These are phyloP conservation scores for Sporothrix pseudoabietina DNA, from an alignment of 2,329 filamentous ascomycete species.

Conservation along the genomic window DNA sequence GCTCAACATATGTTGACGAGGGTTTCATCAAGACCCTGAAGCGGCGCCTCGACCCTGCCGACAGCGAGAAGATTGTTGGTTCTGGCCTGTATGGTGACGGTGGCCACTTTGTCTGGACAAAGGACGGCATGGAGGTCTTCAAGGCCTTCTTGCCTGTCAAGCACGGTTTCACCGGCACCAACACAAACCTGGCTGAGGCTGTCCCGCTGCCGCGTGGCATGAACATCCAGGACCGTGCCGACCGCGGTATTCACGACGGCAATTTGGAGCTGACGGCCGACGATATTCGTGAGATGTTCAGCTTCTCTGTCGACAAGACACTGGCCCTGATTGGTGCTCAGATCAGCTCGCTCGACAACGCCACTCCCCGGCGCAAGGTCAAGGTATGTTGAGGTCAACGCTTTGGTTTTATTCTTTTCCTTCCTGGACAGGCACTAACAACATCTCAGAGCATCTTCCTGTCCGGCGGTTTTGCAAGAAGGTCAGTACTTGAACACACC, in stretches of 20 bases:
- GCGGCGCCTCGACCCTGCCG: constrained; percentile 33
- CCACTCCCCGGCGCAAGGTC: constrained; percentile 31
- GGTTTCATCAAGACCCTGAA: constrained; percentile 34
- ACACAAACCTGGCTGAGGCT: constrained; percentile 29
- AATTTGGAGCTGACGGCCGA: constrained; percentile 30
- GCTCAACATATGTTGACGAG: constrained; percentile 37
- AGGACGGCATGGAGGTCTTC: constrained; percentile 36
- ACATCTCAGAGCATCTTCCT: constrained; percentile 36
- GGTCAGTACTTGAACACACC: not conserved
- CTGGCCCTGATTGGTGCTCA: constrained; percentile 35
- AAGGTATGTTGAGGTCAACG: constrained; percentile 30
- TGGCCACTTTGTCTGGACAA: constrained; percentile 38
- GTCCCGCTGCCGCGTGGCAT: constrained; percentile 35
- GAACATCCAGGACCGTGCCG: constrained; percentile 32
- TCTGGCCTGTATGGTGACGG: constrained; percentile 33
- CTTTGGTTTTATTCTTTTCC: too few relatives aligned
- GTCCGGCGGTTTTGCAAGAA: constrained; percentile 37
- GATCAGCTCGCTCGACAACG: constrained; percentile 33
- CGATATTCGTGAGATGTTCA: constrained; percentile 36
- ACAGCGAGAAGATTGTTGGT: constrained; percentile 36
- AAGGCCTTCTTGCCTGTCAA: constrained; percentile 38
- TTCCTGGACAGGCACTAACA: not conserved
- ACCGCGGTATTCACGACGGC: constrained; percentile 34
- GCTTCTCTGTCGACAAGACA: constrained; percentile 36
- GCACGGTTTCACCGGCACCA: constrained; percentile 35